Evolutionary conservation across 768 basidiomycete species (phyloP), one percentile per base, ranked within the genome.

Genomic region (Amanita polypyramis): DNA sequence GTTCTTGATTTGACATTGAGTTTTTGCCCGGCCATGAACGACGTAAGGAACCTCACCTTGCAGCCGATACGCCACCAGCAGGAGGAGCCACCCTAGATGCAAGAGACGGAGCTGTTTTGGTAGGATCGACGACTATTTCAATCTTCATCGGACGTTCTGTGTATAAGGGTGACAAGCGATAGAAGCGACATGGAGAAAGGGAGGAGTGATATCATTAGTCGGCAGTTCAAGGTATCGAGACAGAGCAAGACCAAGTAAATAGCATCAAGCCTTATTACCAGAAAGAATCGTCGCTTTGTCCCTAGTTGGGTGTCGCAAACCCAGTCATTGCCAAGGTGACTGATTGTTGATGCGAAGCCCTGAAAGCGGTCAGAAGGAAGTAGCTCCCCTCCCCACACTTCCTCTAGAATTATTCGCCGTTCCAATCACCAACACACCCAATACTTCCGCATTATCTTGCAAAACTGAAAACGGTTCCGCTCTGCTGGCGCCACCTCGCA

Each of bases 121-220:
- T 75, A 10, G 90, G 90, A 69, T 95, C 90, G 62, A 95, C 76
- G 38, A 98, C 80, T 55, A 98, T 90, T 75, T 99, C 95, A 53
- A 98, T 93, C 75, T 93, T 95, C 93, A 98, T 96, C 19, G 91
- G 88, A 56, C 89, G 88, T 76, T 89, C 95, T 98, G 66, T 55
- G 67, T 62, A 62, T 49, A 59, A 27, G 25, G 25, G 7, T 27
- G 57, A 49, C 45, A 55, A 52, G 51, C 51, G 47, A 62, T 55
- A 65, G 62, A 59, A 47, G 62, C 60, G 64, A 58, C 60, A 57
- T 61, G 60, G 61, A 64, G 70, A 72, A 70, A 66, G 65, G 63
- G 65, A 63, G 61, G 64, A 57, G 63, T 49, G 56, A 48, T 45
- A 54, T 50, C 54, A 65, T 77, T 62, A 76, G 74, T 65, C 65